Evolutionary conservation across 768 basidiomycete species (phyloP).

Genomic region (Pilatotrama ljubarskyi): DNA sequence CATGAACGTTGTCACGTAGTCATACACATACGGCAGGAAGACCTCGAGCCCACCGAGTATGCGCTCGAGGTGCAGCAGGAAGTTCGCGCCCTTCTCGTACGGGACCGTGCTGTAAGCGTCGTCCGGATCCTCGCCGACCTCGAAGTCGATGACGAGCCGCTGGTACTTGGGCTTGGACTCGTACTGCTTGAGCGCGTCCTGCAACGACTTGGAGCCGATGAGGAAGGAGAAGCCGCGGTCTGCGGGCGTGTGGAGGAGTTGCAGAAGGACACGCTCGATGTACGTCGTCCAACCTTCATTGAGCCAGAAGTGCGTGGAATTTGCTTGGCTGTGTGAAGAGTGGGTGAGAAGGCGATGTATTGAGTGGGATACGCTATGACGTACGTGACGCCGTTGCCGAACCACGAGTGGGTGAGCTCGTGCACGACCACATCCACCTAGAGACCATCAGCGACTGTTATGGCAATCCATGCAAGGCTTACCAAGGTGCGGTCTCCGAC

Average conservation of each 20-base stretch:
- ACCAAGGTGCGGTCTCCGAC: conserved; percentile 82
- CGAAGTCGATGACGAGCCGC: conserved; percentile 74
- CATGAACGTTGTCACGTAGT: conserved; percentile 81
- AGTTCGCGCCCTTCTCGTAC: conserved; percentile 89
- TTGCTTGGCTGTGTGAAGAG: conserved; percentile 49
- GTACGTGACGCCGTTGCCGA: conserved; percentile 87
- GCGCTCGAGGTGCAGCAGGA: conserved; percentile 78
- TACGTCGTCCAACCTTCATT: conserved; percentile 96
- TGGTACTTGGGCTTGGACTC: conserved; percentile 69
- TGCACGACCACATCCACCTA: conserved; percentile 82
- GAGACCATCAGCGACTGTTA: not conserved
- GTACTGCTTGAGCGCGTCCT: conserved; percentile 69
- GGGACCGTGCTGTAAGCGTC: conserved; percentile 75
- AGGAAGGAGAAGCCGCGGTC: conserved; percentile 80
- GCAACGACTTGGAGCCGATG: conserved; percentile 70
- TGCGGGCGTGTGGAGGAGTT: conserved; percentile 67
- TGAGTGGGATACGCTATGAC: conserved; percentile 25
- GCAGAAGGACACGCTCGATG: conserved; percentile 78
- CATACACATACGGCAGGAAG: conserved; percentile 81
- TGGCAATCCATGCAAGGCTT: not conserved
- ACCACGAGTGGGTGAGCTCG: conserved; percentile 87
- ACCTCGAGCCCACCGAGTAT: conserved; percentile 79
- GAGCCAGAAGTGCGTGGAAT: conserved; percentile 83
- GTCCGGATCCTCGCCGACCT: conserved; percentile 74
- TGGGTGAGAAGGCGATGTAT: not conserved